Percentiles rank a stretch among this genome's conserved stretches.
These are phyloP conservation scores for Mallotus japonicus DNA, from an alignment of 441 rosid species.

Conservation along the genomic window DNA sequence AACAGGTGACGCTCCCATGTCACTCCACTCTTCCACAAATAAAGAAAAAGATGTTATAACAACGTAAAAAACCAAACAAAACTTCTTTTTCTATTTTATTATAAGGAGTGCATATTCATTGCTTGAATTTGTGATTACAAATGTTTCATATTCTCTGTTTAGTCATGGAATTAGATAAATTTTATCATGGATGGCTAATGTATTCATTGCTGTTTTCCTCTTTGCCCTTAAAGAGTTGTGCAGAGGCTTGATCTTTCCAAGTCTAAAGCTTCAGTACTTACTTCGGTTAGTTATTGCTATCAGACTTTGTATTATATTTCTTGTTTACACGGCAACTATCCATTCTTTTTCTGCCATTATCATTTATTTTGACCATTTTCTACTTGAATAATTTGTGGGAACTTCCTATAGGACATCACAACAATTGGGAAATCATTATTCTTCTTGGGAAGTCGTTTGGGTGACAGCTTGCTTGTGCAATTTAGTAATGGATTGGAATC, in stretches of 20 bases:
- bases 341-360: constrained; percentile 6
- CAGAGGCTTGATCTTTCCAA: constrained; percentile 97
- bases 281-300: constrained; percentile 69
- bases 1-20: not conserved
- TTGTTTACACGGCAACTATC: constrained; percentile 19
- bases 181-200: constrained; percentile 15
- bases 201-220: constrained; percentile 26
- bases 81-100: not conserved
- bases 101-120: not conserved
- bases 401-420: constrained; percentile 71
- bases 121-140: not conserved
- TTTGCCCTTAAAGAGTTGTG: constrained; percentile 69
- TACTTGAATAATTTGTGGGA: constrained; percentile 27
- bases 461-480: constrained; percentile 98
- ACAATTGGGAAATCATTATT: constrained; percentile 79
- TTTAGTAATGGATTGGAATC: constrained; percentile 70
- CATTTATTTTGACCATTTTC: constrained; percentile 20
- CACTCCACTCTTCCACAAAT: not conserved
- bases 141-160: not conserved
- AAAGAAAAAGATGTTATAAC: no score
- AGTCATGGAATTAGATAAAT: constrained; percentile 7
- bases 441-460: constrained; percentile 92
- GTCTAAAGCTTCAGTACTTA: constrained; percentile 97
- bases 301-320: constrained; percentile 19
- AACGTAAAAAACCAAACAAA: not conserved